Evolutionary conservation across 306 rosid genomes (phyloP).

Genomic region (Cucurbita maxima): DNA sequence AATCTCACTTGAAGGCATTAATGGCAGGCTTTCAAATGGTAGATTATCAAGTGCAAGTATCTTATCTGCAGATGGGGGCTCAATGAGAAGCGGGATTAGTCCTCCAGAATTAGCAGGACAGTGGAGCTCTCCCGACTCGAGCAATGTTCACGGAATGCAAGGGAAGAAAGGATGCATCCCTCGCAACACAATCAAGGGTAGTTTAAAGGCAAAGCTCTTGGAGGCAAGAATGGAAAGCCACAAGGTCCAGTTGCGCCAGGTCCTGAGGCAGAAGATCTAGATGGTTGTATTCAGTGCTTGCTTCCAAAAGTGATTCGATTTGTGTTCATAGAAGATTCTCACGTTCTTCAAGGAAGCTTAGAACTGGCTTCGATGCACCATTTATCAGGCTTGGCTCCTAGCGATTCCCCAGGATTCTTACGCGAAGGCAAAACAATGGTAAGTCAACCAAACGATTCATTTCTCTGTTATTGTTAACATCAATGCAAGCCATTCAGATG

Average conservation of each 20-base stretch:
- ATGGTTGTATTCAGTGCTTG: constrained; percentile 1
- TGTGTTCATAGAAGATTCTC: background rate
- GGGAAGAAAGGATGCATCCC: constrained; percentile 90
- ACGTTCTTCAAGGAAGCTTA: background rate
- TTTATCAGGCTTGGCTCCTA: background rate
- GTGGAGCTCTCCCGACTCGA: constrained; percentile 70
- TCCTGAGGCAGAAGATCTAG: constrained; percentile 75
- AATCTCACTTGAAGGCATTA: constrained; percentile 52
- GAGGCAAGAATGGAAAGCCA: constrained; percentile 92
- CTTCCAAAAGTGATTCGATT: background rate
- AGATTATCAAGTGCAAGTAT: constrained; percentile 51
- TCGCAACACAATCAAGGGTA: constrained; percentile 44
- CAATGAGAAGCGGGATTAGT: constrained; percentile 34
- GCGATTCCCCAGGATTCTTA: background rate
- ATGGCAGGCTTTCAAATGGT: constrained; percentile 66
- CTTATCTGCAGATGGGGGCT: constrained; percentile 59
- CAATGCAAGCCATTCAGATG: background rate
- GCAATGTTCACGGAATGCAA: constrained; percentile 27
- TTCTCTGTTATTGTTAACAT: background rate
- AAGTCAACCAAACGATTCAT: background rate
- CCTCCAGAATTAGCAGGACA: constrained; percentile 60
- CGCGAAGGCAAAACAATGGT: background rate
- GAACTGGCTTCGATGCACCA: background rate
- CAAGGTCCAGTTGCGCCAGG: constrained; percentile 77
- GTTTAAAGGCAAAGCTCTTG: constrained; percentile 71